phyloP scores from a whole-genome alignment of 768 basidiomycete species.

The Terana coerulea region DNA sequence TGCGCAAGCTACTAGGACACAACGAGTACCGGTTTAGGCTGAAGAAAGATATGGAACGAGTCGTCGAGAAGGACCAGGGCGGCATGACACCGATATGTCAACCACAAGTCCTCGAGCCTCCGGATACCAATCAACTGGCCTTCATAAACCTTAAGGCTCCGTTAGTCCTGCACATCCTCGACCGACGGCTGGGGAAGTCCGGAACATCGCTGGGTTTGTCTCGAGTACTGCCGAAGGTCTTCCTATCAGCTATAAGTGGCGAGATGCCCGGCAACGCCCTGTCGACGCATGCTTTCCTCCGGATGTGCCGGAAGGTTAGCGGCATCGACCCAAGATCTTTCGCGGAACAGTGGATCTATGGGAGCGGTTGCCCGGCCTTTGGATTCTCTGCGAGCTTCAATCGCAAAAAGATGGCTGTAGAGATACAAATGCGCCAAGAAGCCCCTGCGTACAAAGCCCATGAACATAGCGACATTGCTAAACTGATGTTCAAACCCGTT shows the following conservation, averaged over 20 bases:
- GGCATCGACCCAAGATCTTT: slow-evolving; percentile 88
- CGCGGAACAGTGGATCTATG: slow-evolving; percentile 99
- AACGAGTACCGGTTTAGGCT: slow-evolving; percentile 96
- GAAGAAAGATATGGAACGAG: slow-evolving; percentile 95
- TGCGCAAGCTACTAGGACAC: slow-evolving; percentile 85
- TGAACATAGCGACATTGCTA: slow-evolving; percentile 65
- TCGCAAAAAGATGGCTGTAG: slow-evolving; percentile 97
- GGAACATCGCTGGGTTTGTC: slow-evolving; percentile 93
- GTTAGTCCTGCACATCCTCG: slow-evolving; percentile 93
- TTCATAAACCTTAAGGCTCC: slow-evolving; percentile 96
- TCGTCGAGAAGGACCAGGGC: slow-evolving; percentile 84
- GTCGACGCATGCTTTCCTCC: slow-evolving; percentile 86
- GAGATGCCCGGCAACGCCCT: slow-evolving; percentile 83
- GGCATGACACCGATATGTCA: slow-evolving; percentile 92
- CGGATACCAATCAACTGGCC: slow-evolving; percentile 70
- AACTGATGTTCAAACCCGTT: slow-evolving; percentile 73
- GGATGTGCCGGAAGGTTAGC: slow-evolving; percentile 90
- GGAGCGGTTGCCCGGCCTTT: slow-evolving; percentile 92
- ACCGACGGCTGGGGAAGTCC: slow-evolving; percentile 89
- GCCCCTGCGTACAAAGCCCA: slow-evolving; percentile 68
- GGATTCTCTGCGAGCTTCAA: slow-evolving; percentile 90
- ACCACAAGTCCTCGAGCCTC: slow-evolving; percentile 80
- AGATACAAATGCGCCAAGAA: slow-evolving; percentile 90
- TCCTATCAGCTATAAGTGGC: slow-evolving; percentile 89
- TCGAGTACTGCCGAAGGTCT: slow-evolving; percentile 92